phyloP scores from a whole-genome alignment of 2,329 filamentous ascomycete genomes.

The Malbranchea zuffiana region DNA sequence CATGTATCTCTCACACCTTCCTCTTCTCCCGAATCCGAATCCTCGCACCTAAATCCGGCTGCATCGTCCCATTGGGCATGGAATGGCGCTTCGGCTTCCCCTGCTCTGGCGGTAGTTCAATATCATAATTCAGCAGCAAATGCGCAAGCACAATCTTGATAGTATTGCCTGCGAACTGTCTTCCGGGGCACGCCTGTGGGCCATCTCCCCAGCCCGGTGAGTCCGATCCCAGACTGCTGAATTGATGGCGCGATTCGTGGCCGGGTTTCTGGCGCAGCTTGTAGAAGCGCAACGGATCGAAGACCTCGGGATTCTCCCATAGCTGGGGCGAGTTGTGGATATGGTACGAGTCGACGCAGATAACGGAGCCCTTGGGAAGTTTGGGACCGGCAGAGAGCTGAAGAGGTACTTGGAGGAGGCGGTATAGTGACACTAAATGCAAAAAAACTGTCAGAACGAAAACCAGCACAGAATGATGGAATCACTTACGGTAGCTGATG shows the following conservation, averaged over 20 bases:
- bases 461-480: too few species aligned
- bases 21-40: too few species aligned
- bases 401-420: neutral
- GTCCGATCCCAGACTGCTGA: conserved; percentile 3
- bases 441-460: too few species aligned
- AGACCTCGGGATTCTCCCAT: conserved; percentile 12
- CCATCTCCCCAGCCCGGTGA: conserved; percentile 23
- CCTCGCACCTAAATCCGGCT: too few species aligned
- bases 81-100: conserved; percentile 13
- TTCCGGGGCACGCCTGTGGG: conserved; percentile 25
- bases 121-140: conserved; percentile 26
- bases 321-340: neutral
- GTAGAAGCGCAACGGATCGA: conserved; percentile 17
- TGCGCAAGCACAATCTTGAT: conserved; percentile 26
- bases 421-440: too few species aligned
- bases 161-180: conserved; percentile 26
- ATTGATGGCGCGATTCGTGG: conserved; percentile 8
- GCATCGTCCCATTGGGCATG: neutral
- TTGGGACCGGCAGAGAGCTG: neutral
- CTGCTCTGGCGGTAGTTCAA: conserved; percentile 12
- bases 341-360: neutral
- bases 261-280: conserved; percentile 6
- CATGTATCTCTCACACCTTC: too few species aligned
- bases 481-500: conserved; percentile 13
- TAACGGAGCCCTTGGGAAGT: neutral